Evolutionary conservation across 306 rosid genomes (phyloP), one percentile per base, ranked within the genome.

Genomic region (Citrullus colocynthis): DNA sequence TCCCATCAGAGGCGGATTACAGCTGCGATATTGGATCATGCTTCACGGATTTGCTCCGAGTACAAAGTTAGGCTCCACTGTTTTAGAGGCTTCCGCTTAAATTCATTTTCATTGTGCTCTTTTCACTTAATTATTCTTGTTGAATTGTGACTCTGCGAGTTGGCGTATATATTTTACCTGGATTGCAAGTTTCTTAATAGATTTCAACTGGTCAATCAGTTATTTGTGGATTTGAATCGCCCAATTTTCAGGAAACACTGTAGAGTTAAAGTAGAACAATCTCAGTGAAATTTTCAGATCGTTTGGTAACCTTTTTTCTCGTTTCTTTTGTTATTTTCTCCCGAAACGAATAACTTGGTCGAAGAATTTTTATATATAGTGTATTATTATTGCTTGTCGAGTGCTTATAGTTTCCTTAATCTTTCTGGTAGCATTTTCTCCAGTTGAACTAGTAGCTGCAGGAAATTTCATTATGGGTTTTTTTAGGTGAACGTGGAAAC

Each of bases 1-100:
- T 91, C 93, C 15, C 98, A 95, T 82, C 97, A 92, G 86, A 86
- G 86, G 84, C 93, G 97, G 16, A 92, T 95, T 79, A 88, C 97
- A 3, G 82, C 83, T 73, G 93, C 89, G 20, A 84, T 95, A 24
- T 55, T 95, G 9, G 84, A 77, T 32, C 92, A 90, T 57, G 96
- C 97, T 74, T 74, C 89, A 30, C 77, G 45, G 81, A 90, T 95
- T 86, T 94, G 88, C 82, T 82, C 91, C 10, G 54, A 86, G 13
- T 88, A 85, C 75, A 84, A 79, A 39, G 97, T 91, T 39, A 34
- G 61, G 62, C 41, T 83, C 81, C 60, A 6, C 7, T 70, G 6
- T 8, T 18, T 5, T n/a, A 11, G 13, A 36, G 45, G 30, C 45
- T 45, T 44, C 15, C 17, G 32, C 58, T 9, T 15, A 21, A 59